Conservation (phyloP, 495 filamentous ascomycete species). For the Aspergillus saccharolyticus region DNA sequence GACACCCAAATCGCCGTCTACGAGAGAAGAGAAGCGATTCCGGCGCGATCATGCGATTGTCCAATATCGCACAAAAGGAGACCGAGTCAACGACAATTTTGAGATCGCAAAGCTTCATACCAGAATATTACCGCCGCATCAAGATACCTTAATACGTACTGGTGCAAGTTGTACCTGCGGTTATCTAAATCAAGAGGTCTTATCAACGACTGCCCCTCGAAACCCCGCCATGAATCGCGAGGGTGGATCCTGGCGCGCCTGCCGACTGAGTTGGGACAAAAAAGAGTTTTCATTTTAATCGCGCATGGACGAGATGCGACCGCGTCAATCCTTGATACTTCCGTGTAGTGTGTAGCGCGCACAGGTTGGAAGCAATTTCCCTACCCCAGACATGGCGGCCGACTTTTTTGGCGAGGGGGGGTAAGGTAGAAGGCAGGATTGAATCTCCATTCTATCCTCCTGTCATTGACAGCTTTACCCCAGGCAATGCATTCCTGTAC, state of each 20-base stretch:
- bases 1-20: not conserved
- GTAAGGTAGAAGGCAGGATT: not conserved
- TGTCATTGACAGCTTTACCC: not conserved
- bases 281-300: constrained; percentile 6
- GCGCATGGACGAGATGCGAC: not conserved
- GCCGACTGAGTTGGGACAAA: constrained; percentile 14
- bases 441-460: too few species aligned
- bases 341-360: not conserved
- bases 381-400: not conserved
- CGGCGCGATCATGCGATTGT: not conserved
- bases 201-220: constrained; percentile 21
- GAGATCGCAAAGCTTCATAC: not conserved
- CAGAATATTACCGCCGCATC: not conserved
- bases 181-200: constrained; percentile 15
- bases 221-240: constrained; percentile 24
- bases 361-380: constrained; percentile 1
- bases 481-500: not conserved
- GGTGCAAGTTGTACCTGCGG: constrained; percentile 9
- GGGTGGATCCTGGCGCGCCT: constrained; percentile 22
- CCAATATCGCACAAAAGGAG: not conserved
- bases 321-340: not conserved
- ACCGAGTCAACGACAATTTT: not conserved
- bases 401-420: not conserved
- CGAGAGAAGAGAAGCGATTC: not conserved
- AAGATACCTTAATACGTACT: constrained; percentile 1